phyloP scores from a whole-genome alignment of 1,284 basidiomycete species.

The Neonothopanus nambi region DNA sequence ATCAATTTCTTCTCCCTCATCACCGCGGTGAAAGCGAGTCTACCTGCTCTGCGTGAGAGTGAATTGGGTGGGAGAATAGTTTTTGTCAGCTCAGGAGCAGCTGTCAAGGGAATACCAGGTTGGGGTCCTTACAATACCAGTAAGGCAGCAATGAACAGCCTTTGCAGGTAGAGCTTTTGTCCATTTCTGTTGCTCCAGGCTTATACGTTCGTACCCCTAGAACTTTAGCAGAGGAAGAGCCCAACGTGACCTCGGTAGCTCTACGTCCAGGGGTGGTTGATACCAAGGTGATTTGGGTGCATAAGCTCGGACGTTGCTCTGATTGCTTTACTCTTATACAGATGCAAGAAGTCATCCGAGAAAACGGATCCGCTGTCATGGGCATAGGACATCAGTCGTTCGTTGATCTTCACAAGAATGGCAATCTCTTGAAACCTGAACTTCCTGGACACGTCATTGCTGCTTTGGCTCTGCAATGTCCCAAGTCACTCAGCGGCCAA shows the following conservation, averaged over 20 bases:
- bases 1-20: slow-evolving; percentile 85
- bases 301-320: slow-evolving; percentile 21
- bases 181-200: not conserved
- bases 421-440: slow-evolving; percentile 69
- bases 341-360: slow-evolving; percentile 70
- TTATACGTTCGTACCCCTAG: slow-evolving; percentile 38
- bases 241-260: slow-evolving; percentile 69
- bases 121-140: slow-evolving; percentile 82
- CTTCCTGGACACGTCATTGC: slow-evolving; percentile 78
- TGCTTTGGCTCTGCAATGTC: slow-evolving; percentile 58
- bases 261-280: slow-evolving; percentile 86
- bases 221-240: slow-evolving; percentile 83
- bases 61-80: slow-evolving; percentile 65
- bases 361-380: slow-evolving; percentile 50
- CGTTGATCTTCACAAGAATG: slow-evolving; percentile 57
- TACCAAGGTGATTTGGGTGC: slow-evolving; percentile 47
- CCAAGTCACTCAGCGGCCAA: slow-evolving; percentile 62
- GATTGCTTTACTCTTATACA: slow-evolving; percentile 28
- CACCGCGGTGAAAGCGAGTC: slow-evolving; percentile 58
- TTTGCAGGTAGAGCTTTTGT: slow-evolving; percentile 68
- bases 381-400: slow-evolving; percentile 57
- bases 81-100: slow-evolving; percentile 83
- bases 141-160: slow-evolving; percentile 85
- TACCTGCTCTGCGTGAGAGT: slow-evolving; percentile 70
- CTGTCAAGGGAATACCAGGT: slow-evolving; percentile 61